Conservation (phyloP, 768 basidiomycete genomes). For the Macrolepiota fuliginosa region DNA sequence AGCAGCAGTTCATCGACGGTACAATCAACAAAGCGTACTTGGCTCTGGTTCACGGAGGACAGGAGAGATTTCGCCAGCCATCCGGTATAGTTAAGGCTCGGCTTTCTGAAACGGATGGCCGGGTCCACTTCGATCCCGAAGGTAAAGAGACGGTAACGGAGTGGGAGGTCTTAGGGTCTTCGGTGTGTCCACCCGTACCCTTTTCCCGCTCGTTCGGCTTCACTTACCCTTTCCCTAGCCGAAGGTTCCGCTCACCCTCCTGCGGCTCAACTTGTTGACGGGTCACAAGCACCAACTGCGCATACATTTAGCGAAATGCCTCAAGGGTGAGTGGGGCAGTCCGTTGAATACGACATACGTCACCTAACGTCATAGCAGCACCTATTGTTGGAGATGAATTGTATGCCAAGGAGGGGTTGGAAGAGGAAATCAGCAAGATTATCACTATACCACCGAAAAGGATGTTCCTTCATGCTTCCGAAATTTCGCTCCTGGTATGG, state of each 20-base stretch:
- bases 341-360: background rate
- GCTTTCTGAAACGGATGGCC: constrained; percentile 44
- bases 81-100: constrained; percentile 40
- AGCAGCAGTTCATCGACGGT: constrained; percentile 50
- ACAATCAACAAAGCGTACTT: constrained; percentile 58
- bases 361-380: constrained; percentile 32
- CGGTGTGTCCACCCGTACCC: constrained; percentile 37
- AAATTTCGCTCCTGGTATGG: constrained; percentile 54
- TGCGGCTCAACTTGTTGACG: constrained; percentile 55
- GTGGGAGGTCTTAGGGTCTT: constrained; percentile 60
- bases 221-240: constrained; percentile 23
- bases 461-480: constrained; percentile 62
- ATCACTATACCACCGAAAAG: constrained; percentile 39
- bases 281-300: constrained; percentile 72
- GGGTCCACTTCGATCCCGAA: constrained; percentile 35
- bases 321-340: constrained; percentile 37
- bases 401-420: constrained; percentile 39
- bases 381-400: constrained; percentile 64
- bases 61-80: constrained; percentile 38
- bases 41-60: constrained; percentile 57
- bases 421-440: constrained; percentile 21
- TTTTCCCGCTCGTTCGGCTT: background rate
- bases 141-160: constrained; percentile 43
- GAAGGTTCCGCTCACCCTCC: constrained; percentile 49
- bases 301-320: constrained; percentile 53